phyloP scores from a whole-genome alignment of 2,329 filamentous ascomycete genomes.

The Botrytis elliptica region DNA sequence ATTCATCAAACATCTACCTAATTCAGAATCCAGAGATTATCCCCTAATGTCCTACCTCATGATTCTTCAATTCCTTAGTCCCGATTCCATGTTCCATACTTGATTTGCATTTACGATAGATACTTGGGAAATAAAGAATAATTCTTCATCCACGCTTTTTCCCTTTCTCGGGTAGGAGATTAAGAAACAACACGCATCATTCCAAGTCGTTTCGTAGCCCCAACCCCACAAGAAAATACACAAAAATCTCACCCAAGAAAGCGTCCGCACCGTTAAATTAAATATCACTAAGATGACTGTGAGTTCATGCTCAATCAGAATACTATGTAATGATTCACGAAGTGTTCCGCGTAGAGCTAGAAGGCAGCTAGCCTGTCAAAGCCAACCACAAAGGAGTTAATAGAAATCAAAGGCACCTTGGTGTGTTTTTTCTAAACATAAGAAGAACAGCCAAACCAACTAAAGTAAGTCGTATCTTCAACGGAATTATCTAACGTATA shows the following conservation, averaged over 20 bases:
- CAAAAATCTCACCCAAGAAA: background rate
- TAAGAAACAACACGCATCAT: background rate
- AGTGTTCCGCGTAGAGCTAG: background rate
- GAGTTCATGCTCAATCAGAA: background rate
- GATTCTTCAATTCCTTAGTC: background rate
- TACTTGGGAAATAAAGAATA: background rate
- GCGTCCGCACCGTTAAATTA: fast-evolving
- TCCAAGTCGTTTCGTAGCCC: background rate
- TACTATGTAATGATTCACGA: background rate
- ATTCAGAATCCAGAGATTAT: background rate
- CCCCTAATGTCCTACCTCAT: background rate
- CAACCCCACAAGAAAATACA: background rate
- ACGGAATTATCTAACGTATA: background rate
- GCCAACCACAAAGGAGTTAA: background rate
- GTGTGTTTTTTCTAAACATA: background rate
- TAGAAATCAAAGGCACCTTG: background rate
- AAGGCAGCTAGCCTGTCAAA: background rate
- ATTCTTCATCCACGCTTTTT: background rate
- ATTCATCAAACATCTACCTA: background rate
- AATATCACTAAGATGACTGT: background rate
- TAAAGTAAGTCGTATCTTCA: background rate
- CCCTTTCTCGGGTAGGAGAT: background rate
- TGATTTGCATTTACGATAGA: background rate
- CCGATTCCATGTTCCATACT: background rate
- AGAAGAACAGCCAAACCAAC: background rate